Percentiles rank a stretch among this genome's conserved stretches.
These are phyloP conservation scores for Fusarium haematococcum DNA, from an alignment of 2,329 filamentous ascomycete species.

Conservation along the genomic window DNA sequence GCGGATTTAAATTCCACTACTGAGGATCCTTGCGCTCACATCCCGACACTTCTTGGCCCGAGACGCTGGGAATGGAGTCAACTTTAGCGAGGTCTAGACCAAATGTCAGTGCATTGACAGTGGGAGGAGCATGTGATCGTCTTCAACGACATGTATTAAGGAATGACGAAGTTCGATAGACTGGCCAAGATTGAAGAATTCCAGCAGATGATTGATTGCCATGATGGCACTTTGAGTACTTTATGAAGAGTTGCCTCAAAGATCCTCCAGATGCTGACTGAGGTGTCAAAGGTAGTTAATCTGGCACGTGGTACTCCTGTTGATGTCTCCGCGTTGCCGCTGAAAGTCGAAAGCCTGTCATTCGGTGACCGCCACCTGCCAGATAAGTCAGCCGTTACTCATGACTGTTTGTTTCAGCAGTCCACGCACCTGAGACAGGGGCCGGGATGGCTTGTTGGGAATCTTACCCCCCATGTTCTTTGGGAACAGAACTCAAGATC, in stretches of 20 bases:
- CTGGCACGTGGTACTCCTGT: too few species aligned
- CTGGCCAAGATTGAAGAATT: too few species aligned
- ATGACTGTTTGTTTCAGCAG: neutral
- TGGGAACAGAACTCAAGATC: neutral
- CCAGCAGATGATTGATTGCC: too few species aligned
- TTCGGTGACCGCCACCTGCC: neutral
- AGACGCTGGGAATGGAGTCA: neutral
- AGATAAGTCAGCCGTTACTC: neutral
- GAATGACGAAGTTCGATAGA: too few species aligned
- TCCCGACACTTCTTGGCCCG: neutral
- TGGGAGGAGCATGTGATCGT: neutral
- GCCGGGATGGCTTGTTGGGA: neutral
- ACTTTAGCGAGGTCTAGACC: neutral
- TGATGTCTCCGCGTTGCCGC: neutral
- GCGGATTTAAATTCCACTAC: neutral
- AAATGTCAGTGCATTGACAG: neutral
- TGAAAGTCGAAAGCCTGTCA: neutral
- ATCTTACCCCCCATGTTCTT: neutral
- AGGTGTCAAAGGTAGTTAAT: too few species aligned
- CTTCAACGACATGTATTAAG: too few species aligned
- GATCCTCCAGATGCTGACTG: too few species aligned
- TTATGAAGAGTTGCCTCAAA: too few species aligned
- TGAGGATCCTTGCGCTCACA: neutral
- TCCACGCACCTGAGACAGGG: neutral
- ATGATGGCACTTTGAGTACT: too few species aligned